Evolutionary conservation across 2,329 filamentous ascomycete genomes (phyloP), one percentile per base, ranked within the genome.

Genomic region (Metarhizium robertsii): DNA sequence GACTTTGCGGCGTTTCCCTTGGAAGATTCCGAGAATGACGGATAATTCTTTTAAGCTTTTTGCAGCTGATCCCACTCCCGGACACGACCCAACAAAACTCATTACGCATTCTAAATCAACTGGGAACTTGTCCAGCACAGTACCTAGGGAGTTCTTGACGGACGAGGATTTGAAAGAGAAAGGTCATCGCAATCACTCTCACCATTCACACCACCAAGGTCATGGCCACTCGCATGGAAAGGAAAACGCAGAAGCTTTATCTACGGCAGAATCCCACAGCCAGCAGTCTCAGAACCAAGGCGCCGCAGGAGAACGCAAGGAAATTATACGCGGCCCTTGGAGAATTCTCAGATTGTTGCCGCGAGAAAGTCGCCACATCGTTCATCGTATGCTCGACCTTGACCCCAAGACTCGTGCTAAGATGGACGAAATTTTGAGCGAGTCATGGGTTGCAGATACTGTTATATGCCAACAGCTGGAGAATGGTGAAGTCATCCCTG

Each of bases 11-110:
- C 79, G 94, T 40, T 99, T 99, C 67, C 94, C 94, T 0, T 99
- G 94, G 94, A 99, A 99, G 74, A 85, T 95, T 40, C 94, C 94
- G 4, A 84, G 92, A 45, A 75, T 91, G 68, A 89, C 89, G 3
- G 94, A 99, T 69, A 97, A 95, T 69, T 96, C 91, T 0, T 99
- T 90, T 73, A 92, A 92, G 65, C 80, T 99, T 1, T 99, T 99
- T 67, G 86, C 92, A 14, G 84, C 94, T 1, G 81, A 88, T 7
- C 92, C 92, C 1, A 89, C 91, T 3, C 87, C 88, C 0, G 88
- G 87, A 2, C 80, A 84, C 59, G 80, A 84, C 53, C 81, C 81
- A 0, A 76, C 72, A 62, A 79, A 76, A 60, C 69, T 84, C 32
- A 67, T 80, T 25, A 61, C 75, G 10, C 74, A 74, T 5, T 72